Conservation (phyloP, 164 flowering plant genomes). For the Warburgia ugandensis region DNA sequence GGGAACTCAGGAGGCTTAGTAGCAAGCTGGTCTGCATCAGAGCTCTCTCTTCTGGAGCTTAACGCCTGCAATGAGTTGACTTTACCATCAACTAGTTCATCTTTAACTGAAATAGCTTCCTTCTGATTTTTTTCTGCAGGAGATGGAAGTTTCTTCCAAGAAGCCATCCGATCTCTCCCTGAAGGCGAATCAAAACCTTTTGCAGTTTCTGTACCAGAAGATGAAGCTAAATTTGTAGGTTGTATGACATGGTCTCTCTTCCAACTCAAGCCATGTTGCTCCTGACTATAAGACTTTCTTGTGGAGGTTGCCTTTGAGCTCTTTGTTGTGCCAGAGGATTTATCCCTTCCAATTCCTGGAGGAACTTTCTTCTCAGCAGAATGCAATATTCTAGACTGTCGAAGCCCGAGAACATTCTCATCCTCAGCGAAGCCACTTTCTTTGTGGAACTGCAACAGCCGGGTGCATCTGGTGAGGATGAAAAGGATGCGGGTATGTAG, state of each 20-base stretch:
- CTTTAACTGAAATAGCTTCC: slow-evolving; percentile 35
- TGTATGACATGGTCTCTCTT: slow-evolving; percentile 27
- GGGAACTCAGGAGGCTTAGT: slow-evolving; percentile 43
- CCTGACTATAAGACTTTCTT: slow-evolving; percentile 61
- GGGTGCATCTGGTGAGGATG: slow-evolving; percentile 94
- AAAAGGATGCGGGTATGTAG: slow-evolving; percentile 98
- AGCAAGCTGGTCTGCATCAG: too few species aligned
- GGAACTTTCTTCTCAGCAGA: slow-evolving; percentile 56
- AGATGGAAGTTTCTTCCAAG: slow-evolving; percentile 88
- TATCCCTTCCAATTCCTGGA: slow-evolving; percentile 35
- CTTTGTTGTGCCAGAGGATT: slow-evolving; percentile 31
- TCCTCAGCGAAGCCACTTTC: slow-evolving; percentile 92
- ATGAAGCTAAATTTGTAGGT: slow-evolving; percentile 18
- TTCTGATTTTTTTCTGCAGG: slow-evolving; percentile 47
- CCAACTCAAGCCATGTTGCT: slow-evolving; percentile 62
- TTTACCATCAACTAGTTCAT: slow-evolving; percentile 31
- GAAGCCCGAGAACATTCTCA: slow-evolving; percentile 55
- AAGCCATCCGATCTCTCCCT: slow-evolving; percentile 62
- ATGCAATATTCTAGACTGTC: slow-evolving; percentile 58
- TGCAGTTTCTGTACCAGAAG: slow-evolving; percentile 30
- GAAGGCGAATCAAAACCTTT: slow-evolving; percentile 47
- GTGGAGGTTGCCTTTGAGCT: slow-evolving; percentile 29
- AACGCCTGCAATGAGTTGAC: too few species aligned
- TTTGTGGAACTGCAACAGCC: slow-evolving; percentile 95
- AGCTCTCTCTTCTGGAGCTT: slow-evolving; percentile 25